Evolutionary conservation across 768 basidiomycete species (phyloP).

Genomic region (Lactarius deliciosus): DNA sequence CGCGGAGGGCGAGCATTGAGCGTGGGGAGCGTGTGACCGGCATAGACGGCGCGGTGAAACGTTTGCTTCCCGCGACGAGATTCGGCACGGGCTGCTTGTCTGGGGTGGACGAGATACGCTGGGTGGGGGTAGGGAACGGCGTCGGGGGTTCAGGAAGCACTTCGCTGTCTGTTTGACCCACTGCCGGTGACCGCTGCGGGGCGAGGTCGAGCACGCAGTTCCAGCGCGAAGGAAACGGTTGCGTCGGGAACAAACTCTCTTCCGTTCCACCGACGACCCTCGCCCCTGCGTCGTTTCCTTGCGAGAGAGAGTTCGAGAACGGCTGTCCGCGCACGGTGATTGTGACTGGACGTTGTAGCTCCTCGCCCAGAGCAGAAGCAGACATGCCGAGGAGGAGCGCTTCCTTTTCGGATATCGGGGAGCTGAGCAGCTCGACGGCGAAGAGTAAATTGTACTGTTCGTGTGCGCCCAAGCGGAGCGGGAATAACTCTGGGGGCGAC

Average conservation of each 20-base stretch:
- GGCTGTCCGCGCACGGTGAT: slow-evolving; percentile 81
- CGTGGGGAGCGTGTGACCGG: slow-evolving; percentile 37
- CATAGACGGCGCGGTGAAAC: slow-evolving; percentile 41
- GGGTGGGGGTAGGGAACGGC: slow-evolving; percentile 58
- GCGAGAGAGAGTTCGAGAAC: slow-evolving; percentile 35
- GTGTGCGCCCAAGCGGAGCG: slow-evolving; percentile 62
- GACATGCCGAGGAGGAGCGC: slow-evolving; percentile 31
- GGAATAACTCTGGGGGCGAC: slow-evolving; percentile 52
- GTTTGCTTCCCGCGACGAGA: slow-evolving; percentile 55
- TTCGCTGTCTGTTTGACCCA: slow-evolving; percentile 38
- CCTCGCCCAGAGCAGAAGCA: slow-evolving; percentile 13
- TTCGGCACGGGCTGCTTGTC: slow-evolving; percentile 32
- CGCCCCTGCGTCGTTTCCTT: slow-evolving; percentile 15
- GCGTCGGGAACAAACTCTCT: slow-evolving; percentile 56
- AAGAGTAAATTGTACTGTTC: slow-evolving; percentile 91
- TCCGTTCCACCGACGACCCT: neutral
- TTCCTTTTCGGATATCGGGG: slow-evolving; percentile 54
- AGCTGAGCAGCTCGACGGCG: slow-evolving; percentile 76
- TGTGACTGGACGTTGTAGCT: slow-evolving; percentile 34
- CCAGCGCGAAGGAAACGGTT: slow-evolving; percentile 81
- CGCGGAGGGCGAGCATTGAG: slow-evolving; percentile 32
- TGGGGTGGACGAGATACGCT: slow-evolving; percentile 25
- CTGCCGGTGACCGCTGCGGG: slow-evolving; percentile 32
- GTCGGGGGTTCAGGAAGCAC: slow-evolving; percentile 75
- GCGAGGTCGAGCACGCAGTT: slow-evolving; percentile 86